Evolutionary conservation across 495 filamentous ascomycete species (phyloP).

Genomic region (Polyplosphaeria fusca): DNA sequence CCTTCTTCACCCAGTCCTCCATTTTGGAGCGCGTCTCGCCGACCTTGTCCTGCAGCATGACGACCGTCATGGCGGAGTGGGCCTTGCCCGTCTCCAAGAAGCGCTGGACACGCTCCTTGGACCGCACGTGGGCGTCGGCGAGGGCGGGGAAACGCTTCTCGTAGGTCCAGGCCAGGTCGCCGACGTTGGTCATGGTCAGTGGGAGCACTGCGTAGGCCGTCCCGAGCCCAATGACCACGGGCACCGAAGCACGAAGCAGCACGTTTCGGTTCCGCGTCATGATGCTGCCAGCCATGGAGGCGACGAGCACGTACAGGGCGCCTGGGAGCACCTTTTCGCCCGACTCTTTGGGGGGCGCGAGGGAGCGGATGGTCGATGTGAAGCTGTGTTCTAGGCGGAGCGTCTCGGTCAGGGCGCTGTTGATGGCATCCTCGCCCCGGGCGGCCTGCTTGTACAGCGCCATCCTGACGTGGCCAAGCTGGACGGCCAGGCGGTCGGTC

Average conservation of each 20-base stretch:
- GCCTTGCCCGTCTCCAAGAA: constrained; percentile 66
- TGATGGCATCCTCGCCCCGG: constrained; percentile 71
- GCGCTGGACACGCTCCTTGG: constrained; percentile 63
- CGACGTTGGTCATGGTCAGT: constrained; percentile 68
- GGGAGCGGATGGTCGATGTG: constrained; percentile 78
- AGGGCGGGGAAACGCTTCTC: constrained; percentile 81
- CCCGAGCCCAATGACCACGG: constrained; percentile 40
- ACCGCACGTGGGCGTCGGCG: constrained; percentile 68
- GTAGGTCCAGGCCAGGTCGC: constrained; percentile 78
- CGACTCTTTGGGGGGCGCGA: constrained; percentile 77
- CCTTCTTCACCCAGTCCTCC: constrained; percentile 88
- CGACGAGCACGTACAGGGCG: constrained; percentile 81
- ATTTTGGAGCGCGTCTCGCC: constrained; percentile 65
- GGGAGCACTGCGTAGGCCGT: constrained; percentile 43
- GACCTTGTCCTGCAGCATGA: constrained; percentile 76
- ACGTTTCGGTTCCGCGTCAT: constrained; percentile 80
- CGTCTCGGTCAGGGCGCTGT: constrained; percentile 66
- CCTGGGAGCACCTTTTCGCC: constrained; percentile 84
- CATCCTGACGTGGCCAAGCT: constrained; percentile 76
- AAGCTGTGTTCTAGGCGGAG: constrained; percentile 78
- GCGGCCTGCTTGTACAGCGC: constrained; percentile 72
- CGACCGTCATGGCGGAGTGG: constrained; percentile 64
- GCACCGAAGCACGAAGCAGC: constrained; percentile 67
- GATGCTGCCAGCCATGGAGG: constrained; percentile 89
- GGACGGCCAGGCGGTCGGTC: constrained; percentile 82